These are phyloP conservation scores for Clarireedia sp. DNA, from an alignment of 2,329 filamentous ascomycete species.

Conservation along the genomic window DNA sequence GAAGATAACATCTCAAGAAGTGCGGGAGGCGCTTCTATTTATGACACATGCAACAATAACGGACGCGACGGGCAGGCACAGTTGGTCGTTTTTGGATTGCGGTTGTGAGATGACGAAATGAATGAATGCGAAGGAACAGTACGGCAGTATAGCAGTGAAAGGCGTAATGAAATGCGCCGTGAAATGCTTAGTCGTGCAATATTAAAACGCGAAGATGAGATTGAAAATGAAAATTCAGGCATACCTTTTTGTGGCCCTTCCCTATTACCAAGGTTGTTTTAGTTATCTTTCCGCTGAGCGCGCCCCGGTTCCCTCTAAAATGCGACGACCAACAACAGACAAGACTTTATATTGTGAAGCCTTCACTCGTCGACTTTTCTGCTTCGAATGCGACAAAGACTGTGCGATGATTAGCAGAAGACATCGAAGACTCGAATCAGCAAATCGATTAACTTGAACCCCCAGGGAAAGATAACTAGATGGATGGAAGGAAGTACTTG, in stretches of 20 bases:
- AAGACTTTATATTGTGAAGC: neutral
- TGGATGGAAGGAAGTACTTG: neutral
- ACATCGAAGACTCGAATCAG: neutral
- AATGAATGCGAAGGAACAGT: neutral
- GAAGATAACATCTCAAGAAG: slow-evolving; percentile 12
- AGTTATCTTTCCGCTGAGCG: no score
- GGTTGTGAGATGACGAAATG: neutral
- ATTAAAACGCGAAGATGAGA: neutral
- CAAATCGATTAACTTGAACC: no score
- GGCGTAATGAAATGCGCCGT: neutral
- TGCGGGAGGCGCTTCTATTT: slow-evolving; percentile 2
- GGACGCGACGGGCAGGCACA: slow-evolving; percentile 7
- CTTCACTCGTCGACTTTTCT: neutral
- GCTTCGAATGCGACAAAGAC: neutral
- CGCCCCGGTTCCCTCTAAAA: neutral
- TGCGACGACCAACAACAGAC: neutral
- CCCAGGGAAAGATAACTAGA: neutral
- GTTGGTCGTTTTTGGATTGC: neutral
- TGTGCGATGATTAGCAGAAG: neutral
- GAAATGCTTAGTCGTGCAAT: neutral
- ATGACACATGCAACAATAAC: slow-evolving; percentile 5
- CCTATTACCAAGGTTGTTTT: neutral
- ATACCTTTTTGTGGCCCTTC: slow-evolving; percentile 2
- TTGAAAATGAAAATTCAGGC: slow-evolving; percentile 8
- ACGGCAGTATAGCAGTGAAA: neutral